These are phyloP conservation scores for Hamamelis virginiana DNA, from an alignment of 164 flowering plant genomes.

Conservation along the genomic window DNA sequence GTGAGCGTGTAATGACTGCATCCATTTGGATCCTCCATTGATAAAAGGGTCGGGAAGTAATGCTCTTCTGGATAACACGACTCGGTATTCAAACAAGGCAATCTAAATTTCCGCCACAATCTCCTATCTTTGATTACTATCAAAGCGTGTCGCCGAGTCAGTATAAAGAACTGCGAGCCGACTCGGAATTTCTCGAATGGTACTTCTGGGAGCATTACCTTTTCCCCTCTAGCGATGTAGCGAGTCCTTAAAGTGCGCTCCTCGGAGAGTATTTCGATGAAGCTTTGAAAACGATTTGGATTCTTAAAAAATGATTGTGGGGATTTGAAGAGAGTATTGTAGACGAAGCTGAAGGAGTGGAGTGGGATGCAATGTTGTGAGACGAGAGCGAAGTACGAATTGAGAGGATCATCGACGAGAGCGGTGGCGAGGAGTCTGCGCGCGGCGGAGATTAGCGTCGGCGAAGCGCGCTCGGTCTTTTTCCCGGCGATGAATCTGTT, in stretches of 20 bases:
- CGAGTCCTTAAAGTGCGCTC: slow-evolving; percentile 37
- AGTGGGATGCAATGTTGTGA: slow-evolving; percentile 93
- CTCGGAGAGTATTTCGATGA: slow-evolving; percentile 64
- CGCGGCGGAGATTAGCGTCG: slow-evolving; percentile 83
- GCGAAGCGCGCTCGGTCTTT: slow-evolving; percentile 71
- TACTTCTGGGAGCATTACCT: slow-evolving; percentile 83
- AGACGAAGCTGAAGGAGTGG: slow-evolving; percentile 66
- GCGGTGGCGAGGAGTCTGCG: slow-evolving; percentile 87
- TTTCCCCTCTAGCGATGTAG: slow-evolving; percentile 53
- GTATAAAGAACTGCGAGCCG: slow-evolving; percentile 82
- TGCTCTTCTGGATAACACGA: slow-evolving; percentile 96
- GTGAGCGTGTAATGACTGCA: slow-evolving; percentile 69
- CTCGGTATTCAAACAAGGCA: slow-evolving; percentile 60
- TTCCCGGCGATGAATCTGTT: slow-evolving; percentile 55
- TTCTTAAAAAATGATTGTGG: slow-evolving; percentile 16
- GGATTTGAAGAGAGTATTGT: slow-evolving; percentile 49
- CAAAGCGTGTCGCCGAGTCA: slow-evolving; percentile 62
- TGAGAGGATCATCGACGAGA: slow-evolving; percentile 71
- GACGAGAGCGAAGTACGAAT: slow-evolving; percentile 69
- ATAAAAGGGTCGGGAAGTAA: slow-evolving; percentile 80
- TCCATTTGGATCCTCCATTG: slow-evolving; percentile 74
- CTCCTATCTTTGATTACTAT: slow-evolving; percentile 56
- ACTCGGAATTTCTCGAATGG: slow-evolving; percentile 63
- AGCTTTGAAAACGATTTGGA: slow-evolving; percentile 34
- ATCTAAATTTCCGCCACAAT: slow-evolving; percentile 75